Conservation (phyloP, 1,139 yeast genomes). For the Yamadazyma epiphylla region DNA sequence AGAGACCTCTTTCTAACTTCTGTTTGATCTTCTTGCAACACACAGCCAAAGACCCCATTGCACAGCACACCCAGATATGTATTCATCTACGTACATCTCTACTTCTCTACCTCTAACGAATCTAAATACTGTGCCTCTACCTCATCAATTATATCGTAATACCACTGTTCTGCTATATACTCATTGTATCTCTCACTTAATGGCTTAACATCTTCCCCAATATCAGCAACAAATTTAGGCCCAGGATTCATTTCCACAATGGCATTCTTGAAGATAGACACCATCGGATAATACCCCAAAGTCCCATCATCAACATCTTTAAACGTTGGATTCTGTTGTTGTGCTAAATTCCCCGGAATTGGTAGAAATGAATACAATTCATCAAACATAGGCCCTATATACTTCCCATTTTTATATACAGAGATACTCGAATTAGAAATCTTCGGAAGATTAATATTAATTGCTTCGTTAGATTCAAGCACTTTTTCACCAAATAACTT, state of each 20-base stretch:
- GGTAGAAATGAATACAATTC: slow-evolving; percentile 77
- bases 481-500: slow-evolving; percentile 69
- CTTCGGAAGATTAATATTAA: slow-evolving; percentile 30
- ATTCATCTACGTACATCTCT: neutral
- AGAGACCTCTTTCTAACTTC: too few relatives aligned
- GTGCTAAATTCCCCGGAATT: slow-evolving; percentile 25
- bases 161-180: slow-evolving; percentile 73
- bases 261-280: slow-evolving; percentile 81
- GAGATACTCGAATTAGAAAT: slow-evolving; percentile 58
- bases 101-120: slow-evolving; percentile 39
- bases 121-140: slow-evolving; percentile 66
- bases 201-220: slow-evolving; percentile 37
- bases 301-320: slow-evolving; percentile 71
- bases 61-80: neutral
- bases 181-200: slow-evolving; percentile 64
- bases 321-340: slow-evolving; percentile 46
- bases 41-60: neutral
- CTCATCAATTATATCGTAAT: slow-evolving; percentile 83
- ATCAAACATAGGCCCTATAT: slow-evolving; percentile 61
- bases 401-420: slow-evolving; percentile 74
- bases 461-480: slow-evolving; percentile 25
- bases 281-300: slow-evolving; percentile 87
- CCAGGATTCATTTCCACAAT: slow-evolving; percentile 67
- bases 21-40: too few relatives aligned
- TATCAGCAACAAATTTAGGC: slow-evolving; percentile 56